phyloP scores from a whole-genome alignment of 1,284 basidiomycete genomes.

The Chalciporus sp. region DNA sequence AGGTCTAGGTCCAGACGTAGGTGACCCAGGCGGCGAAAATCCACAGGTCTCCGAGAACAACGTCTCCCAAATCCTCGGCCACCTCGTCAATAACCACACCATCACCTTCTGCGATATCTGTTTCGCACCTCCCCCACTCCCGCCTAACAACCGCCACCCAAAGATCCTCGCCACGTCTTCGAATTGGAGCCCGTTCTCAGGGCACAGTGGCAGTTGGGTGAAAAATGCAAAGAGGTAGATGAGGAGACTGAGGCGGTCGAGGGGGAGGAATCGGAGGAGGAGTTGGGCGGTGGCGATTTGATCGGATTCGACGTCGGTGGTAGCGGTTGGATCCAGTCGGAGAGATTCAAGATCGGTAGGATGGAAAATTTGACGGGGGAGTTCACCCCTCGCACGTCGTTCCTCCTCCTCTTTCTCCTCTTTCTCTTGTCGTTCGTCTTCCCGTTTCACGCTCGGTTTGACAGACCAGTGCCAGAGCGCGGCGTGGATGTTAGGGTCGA shows the following conservation, averaged over 20 bases:
- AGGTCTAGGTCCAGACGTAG: background rate
- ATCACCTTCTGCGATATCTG: slow-evolving; percentile 33
- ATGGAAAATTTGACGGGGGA: background rate
- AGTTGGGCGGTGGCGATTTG: slow-evolving; percentile 51
- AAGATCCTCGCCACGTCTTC: slow-evolving; percentile 38
- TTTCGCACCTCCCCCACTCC: slow-evolving; percentile 16
- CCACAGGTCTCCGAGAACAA: slow-evolving; percentile 32
- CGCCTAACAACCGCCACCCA: slow-evolving; percentile 29
- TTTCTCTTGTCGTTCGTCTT: slow-evolving; percentile 31
- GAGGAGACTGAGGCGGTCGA: slow-evolving; percentile 56
- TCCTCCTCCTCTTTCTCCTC: slow-evolving; percentile 31
- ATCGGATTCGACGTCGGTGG: slow-evolving; percentile 28
- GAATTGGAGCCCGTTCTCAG: slow-evolving; percentile 33
- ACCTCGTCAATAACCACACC: slow-evolving; percentile 32
- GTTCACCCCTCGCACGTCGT: slow-evolving; percentile 23
- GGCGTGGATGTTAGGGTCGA: slow-evolving; percentile 45
- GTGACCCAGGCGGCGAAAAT: slow-evolving; percentile 19
- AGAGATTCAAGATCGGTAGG: slow-evolving; percentile 1
- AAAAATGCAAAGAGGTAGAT: slow-evolving; percentile 69
- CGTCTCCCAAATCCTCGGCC: slow-evolving; percentile 28
- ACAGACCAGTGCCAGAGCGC: slow-evolving; percentile 57
- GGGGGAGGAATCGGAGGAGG: slow-evolving; percentile 62
- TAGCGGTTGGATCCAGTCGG: slow-evolving; percentile 18
- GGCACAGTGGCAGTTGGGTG: slow-evolving; percentile 35
- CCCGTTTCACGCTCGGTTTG: slow-evolving; percentile 41